Base-by-base conservation (phyloP, 495 filamentous ascomycete genomes). In the Penicillium egyptiacum region DNA sequence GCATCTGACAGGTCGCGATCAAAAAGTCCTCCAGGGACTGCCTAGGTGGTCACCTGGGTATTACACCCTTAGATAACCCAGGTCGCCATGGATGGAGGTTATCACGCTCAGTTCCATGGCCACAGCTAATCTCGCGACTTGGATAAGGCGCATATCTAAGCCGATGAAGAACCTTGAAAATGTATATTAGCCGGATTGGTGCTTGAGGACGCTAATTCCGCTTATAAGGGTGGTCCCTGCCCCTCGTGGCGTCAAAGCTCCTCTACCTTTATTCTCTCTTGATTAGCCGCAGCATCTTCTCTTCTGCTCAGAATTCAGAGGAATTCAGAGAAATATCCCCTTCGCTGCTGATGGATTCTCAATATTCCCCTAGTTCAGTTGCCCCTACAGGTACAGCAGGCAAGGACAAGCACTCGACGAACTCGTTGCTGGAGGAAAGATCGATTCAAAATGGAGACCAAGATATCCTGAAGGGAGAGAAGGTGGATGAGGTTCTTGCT, bases 401-500 rank as follows among this genome's bases (percentile, higher is more conserved):
- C 33, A 37, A 37, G 33, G 14, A 37, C 33, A 37, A 37, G 7
- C 33, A 37, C 14, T 14, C 2, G 33, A 9, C 14, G 12, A 37
- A 37, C 33, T 37, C 33, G 14, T 37, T 37, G 5, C 33, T 37
- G 33, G 33, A 37, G 33, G 33, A 37, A n/a, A 37, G 33, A 37
- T 37, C 33, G 6, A 37, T 37, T 37, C 33, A 16, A 37, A 37
- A 16, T 37, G 33, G 33, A 37, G 33, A 37, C 33, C 33, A 37
- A 37, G 33, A 37, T 37, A 37, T 37, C 5, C 6, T 37, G 8
- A 4, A 37, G 14, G 33, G 33, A n/a, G 43, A 45, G 6, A 26
- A 69, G 2, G 68, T 83, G 45, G 86, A 89, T 59, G 82, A 81
- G n/a, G 85, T 80, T 10, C 71, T 89, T 52, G 83, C 81, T 53